Conservation (phyloP, 1,139 yeast species). For the Wickerhamiella infanticola region DNA sequence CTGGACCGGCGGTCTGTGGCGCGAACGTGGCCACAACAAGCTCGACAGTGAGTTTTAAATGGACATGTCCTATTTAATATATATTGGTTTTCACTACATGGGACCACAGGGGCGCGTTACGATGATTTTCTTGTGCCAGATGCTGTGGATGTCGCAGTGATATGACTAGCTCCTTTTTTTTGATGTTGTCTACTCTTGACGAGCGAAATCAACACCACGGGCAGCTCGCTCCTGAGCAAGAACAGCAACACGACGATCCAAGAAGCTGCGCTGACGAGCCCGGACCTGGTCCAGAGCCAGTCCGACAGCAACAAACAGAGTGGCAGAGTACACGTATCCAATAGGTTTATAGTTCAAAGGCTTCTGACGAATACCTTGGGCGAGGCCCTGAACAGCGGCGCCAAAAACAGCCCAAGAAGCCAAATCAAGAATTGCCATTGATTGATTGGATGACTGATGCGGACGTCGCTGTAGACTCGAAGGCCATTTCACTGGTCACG, state of each 20-base stretch:
- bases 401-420: slow-evolving; percentile 24
- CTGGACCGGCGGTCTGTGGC: too few species aligned
- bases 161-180: too few species aligned
- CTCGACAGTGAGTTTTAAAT: too few species aligned
- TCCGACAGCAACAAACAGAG: slow-evolving; percentile 24
- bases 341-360: slow-evolving; percentile 24
- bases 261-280: slow-evolving; percentile 19
- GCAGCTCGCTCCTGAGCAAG: slow-evolving; percentile 20
- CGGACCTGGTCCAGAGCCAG: slow-evolving; percentile 20
- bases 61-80: too few species aligned
- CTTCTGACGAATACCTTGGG: slow-evolving; percentile 25
- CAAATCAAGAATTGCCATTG: slow-evolving; percentile 21
- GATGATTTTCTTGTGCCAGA: too few species aligned
- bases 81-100: too few species aligned
- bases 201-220: slow-evolving; percentile 19
- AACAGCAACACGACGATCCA: slow-evolving; percentile 20
- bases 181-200: slow-evolving; percentile 1
- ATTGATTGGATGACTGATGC: background rate
- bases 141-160: too few species aligned
- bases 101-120: too few species aligned
- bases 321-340: slow-evolving; percentile 22
- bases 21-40: too few species aligned
- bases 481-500: too few species aligned
- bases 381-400: slow-evolving; percentile 23
- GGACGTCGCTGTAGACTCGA: background rate